Evolutionary conservation across 2,329 filamentous ascomycete species (phyloP), one percentile per base, ranked within the genome.

Genomic region (Rutstroemia sp.): DNA sequence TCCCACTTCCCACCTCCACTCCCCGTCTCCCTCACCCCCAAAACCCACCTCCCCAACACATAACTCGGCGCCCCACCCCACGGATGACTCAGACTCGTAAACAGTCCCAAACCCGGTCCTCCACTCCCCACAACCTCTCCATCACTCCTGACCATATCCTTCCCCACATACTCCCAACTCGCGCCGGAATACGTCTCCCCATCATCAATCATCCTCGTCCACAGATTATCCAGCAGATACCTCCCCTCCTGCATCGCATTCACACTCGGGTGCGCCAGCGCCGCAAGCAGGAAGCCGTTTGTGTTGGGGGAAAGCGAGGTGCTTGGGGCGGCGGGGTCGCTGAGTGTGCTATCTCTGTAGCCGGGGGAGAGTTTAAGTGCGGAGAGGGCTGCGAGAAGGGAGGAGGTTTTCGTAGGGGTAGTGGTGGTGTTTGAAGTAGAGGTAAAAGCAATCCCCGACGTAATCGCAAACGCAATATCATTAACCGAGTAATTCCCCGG

Each of bases 41-140:
- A 8, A 7, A 30, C 27, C 27, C 27, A 30, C 10, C 30, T 14
- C 30, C 30, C 30, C 30, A 77, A 54, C 2, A 77, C 61, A 47
- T 76, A 77, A 7, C 74, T 76, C 2, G 74, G 71, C 5, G 73
- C 74, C 0, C 70, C 73, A 34, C 73, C 71, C 75, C 74, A 77
- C 0, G 74, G 73, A 57, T 77, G 75, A 1, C 68, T 64, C 1
- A 75, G 62, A 44, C 70, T 73, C 1, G 75, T 78, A 61, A 70
- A 77, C 0, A 73, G 58, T 10, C 68, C 68, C 1, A 77, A 64
- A 0, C 73, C 75, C 0, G 75, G 75, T 10, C 30, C 30, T 1
- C 10, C 30, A 10, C 30, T 10, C 4, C 12, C 30, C 30, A 10
- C 10, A 19, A 19, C 19, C 3, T 19, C 19, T 19, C 19, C 19